phyloP scores from a whole-genome alignment of 1,139 yeast species.

The Williopsis jadinii region DNA sequence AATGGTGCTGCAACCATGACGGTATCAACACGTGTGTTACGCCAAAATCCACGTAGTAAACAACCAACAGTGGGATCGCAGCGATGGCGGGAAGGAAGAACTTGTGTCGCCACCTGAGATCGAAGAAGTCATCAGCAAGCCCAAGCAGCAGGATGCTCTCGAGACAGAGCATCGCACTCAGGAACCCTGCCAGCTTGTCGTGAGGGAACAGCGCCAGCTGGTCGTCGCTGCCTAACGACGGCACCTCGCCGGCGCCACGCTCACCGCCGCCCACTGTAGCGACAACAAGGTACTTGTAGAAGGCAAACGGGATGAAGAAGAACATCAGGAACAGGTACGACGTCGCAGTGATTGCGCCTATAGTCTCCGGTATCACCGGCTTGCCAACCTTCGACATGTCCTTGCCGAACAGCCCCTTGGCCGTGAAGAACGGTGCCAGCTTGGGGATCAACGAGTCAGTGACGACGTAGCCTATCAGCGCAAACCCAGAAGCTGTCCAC shows the following conservation, averaged over 20 bases:
- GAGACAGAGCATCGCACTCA: slow-evolving; percentile 76
- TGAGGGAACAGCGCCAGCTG: slow-evolving; percentile 54
- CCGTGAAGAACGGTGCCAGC: slow-evolving; percentile 57
- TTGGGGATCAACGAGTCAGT: slow-evolving; percentile 61
- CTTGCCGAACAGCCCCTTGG: slow-evolving; percentile 75
- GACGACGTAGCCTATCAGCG: slow-evolving; percentile 55
- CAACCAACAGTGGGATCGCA: slow-evolving; percentile 82
- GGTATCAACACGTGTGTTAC: slow-evolving; percentile 90
- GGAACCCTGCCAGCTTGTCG: slow-evolving; percentile 74
- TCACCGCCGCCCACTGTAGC: slow-evolving; percentile 50
- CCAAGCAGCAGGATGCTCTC: slow-evolving; percentile 85
- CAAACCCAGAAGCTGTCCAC: slow-evolving; percentile 54
- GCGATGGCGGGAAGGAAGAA: slow-evolving; percentile 94
- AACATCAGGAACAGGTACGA: slow-evolving; percentile 78
- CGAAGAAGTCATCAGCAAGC: slow-evolving; percentile 89
- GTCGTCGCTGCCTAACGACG: slow-evolving; percentile 6
- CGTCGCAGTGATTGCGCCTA: slow-evolving; percentile 83
- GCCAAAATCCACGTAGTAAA: slow-evolving; percentile 90
- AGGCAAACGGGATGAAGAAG: slow-evolving; percentile 82
- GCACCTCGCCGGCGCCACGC: slow-evolving; percentile 31
- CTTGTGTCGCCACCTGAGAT: slow-evolving; percentile 95
- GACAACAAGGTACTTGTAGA: slow-evolving; percentile 69
- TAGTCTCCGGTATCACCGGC: slow-evolving; percentile 80
- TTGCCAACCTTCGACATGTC: slow-evolving; percentile 70
- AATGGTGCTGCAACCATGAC: slow-evolving; percentile 41